Base-by-base conservation (phyloP, 2,329 filamentous ascomycete genomes). In the Ceratocystis diversiconidia region DNA sequence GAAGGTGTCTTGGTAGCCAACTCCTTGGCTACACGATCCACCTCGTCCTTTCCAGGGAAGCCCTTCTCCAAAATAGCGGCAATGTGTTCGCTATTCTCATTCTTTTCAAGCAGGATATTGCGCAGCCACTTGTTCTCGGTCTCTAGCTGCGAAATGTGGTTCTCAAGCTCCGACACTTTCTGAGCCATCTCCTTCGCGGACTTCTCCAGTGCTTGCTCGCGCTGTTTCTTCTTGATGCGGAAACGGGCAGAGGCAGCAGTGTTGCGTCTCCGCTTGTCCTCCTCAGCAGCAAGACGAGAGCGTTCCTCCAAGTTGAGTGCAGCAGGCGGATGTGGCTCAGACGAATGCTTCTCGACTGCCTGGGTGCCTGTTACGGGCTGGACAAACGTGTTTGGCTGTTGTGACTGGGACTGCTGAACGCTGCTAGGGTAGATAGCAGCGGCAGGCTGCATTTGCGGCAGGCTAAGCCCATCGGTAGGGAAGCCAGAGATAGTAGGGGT, bases 221-320 rank as follows among this genome's bases (percentile, higher is more conserved):
- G 87, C 77, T 94, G 89, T 84, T 95, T 95, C 86, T 95, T 95
- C 85, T 95, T 95, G 73, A 94, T 85, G 67, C 90, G 87, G 81
- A 95, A 95, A 62, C 90, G 87, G 19, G 90, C 90, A 70, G 87
- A 91, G 65, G 90, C 90, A 41, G 90, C 90, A 1, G 91, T 95
- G 77, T 95, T 95, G 69, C 90, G 85, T 67, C 90, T 85, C 62
- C 90, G 87, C 78, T 95, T 95, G 74, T 95, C 90, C 76, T 95
- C 90, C 75, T 95, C 90, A 25, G 90, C 90, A 12, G 87, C 87
- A 5, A 85, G 70, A 48, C 88, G 86, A 12, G 87, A 86, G 48
- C 84, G 79, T 69, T 91, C 88, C 74, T 92, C 88, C 61, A 87
- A 81, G 70, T 76, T 82, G 67, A 85, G 69, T 59, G 76, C 65